phyloP scores from a whole-genome alignment of 164 flowering plant genomes.

The Piper longum region DNA sequence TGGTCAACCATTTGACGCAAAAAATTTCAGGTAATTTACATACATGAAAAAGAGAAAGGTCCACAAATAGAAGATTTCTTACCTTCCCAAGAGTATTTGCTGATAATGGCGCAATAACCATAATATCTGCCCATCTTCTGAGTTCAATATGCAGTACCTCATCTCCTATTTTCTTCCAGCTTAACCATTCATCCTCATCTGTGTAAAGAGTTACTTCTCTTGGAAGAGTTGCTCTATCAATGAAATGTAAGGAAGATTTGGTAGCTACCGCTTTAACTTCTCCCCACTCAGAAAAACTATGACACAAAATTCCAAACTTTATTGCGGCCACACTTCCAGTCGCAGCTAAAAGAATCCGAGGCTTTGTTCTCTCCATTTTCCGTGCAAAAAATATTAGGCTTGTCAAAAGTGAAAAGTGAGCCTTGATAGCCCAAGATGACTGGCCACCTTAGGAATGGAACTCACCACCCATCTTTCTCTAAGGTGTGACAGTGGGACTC shows the following conservation, averaged over 20 bases:
- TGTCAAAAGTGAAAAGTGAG: constrained; percentile 3
- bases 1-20: neutral
- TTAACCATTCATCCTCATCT: constrained; percentile 37
- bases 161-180: constrained; percentile 25
- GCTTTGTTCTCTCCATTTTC: constrained; percentile 16
- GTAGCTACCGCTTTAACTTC: constrained; percentile 22
- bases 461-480: too few species aligned
- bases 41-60: neutral
- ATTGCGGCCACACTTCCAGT: constrained; percentile 62
- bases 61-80: neutral
- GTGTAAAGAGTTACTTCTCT: constrained; percentile 19
- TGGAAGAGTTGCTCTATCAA: constrained; percentile 16
- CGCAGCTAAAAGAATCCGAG: constrained; percentile 54
- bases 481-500: too few species aligned
- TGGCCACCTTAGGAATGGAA: too few species aligned
- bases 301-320: constrained; percentile 19
- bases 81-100: constrained; percentile 78
- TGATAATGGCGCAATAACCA: constrained; percentile 70
- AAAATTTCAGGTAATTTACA: neutral
- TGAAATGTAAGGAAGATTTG: constrained; percentile 17
- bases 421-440: neutral
- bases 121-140: constrained; percentile 59
- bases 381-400: constrained; percentile 3
- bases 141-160: constrained; percentile 58
- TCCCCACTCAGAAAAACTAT: constrained; percentile 25